Percentiles rank a stretch among this genome's conserved stretches.
These are phyloP conservation scores for Apiotrichum akiyoshidainum DNA, from an alignment of 1,284 basidiomycete species.

Conservation along the genomic window DNA sequence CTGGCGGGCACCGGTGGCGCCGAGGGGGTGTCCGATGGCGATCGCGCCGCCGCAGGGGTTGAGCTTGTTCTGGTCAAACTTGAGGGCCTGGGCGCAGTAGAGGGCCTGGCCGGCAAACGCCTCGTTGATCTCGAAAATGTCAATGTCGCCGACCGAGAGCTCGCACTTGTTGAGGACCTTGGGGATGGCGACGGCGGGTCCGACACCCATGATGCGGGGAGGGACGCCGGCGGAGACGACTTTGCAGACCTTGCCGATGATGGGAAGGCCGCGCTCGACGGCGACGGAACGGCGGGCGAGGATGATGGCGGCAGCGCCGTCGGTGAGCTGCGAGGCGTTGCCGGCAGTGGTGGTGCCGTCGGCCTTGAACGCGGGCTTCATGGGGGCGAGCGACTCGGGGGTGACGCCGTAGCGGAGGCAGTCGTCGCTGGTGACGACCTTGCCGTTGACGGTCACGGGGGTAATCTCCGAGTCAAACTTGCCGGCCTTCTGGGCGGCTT, in stretches of 20 bases:
- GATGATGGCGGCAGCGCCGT: slow-evolving; percentile 90
- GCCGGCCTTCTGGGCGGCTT: slow-evolving; percentile 74
- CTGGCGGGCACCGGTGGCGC: slow-evolving; percentile 75
- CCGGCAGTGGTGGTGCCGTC: slow-evolving; percentile 54
- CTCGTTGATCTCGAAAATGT: slow-evolving; percentile 84
- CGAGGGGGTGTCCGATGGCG: slow-evolving; percentile 34
- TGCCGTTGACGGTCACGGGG: slow-evolving; percentile 63
- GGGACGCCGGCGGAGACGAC: slow-evolving; percentile 72
- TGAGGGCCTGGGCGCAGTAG: slow-evolving; percentile 69
- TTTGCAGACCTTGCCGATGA: slow-evolving; percentile 82
- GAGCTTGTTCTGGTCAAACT: slow-evolving; percentile 69
- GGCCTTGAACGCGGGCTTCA: slow-evolving; percentile 85
- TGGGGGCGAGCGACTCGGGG: slow-evolving; percentile 69
- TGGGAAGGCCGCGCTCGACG: slow-evolving; percentile 76
- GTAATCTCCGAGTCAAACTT: slow-evolving; percentile 84
- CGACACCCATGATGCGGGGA: slow-evolving; percentile 82
- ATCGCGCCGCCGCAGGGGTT: slow-evolving; percentile 86
- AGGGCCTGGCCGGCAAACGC: slow-evolving; percentile 81
- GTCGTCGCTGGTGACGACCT: slow-evolving; percentile 71
- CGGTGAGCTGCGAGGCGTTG: slow-evolving; percentile 86
- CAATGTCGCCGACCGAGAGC: slow-evolving; percentile 66
- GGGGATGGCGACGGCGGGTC: slow-evolving; percentile 82
- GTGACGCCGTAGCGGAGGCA: slow-evolving; percentile 85
- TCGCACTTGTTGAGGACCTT: slow-evolving; percentile 64
- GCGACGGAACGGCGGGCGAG: slow-evolving; percentile 78